Evolutionary conservation across 1,139 yeast species (phyloP), one percentile per base, ranked within the genome.

Genomic region (Pichia kudriavzevii): DNA sequence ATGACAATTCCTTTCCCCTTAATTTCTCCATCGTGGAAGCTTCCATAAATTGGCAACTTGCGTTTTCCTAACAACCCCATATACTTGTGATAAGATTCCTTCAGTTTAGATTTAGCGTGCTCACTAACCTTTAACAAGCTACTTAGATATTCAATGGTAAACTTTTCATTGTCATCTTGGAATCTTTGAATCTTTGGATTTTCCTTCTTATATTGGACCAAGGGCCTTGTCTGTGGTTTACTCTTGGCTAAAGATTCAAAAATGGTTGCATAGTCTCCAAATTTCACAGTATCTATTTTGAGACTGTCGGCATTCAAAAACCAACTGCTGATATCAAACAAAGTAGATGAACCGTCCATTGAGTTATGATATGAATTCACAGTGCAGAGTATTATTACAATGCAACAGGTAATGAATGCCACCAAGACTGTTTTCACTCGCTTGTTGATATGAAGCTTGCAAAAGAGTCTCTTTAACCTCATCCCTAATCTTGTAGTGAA

Each of bases 1-100:
- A 73, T 72, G 5, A 76, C 79, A 17, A 75, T 67, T 22, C 84
- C 83, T 37, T 64, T 64, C 5, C 75, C 77, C 34, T 28, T 12
- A 9, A 46, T 38, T 4, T 21, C 15, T 6, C 31, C 23, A 5
- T 23, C 16, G 4, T 41, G 15, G 7, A 38, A 33, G 26, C 45
- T 38, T 3, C 51, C 53, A 35, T 56, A 50, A 4, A 37, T 36
- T 10, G 32, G 18, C 30, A 46, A 43, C 6, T 41, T 32, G 15
- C 53, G 49, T 2, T 23, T 22, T 4, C 25, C n/a, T 2, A 54
- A 30, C 7, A 42, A 41, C 2, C 25, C 12, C 12, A 51, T 13
- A 33, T 40, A 59, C 1, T 35, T 17, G 8, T 43, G 35, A 41
- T 59, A 63, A 7, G 55, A 42, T 9, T 37, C 21, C 16, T 47